Base-by-base conservation (phyloP, 192 early-diverging fungal genomes). In the Coemansia sp. region DNA sequence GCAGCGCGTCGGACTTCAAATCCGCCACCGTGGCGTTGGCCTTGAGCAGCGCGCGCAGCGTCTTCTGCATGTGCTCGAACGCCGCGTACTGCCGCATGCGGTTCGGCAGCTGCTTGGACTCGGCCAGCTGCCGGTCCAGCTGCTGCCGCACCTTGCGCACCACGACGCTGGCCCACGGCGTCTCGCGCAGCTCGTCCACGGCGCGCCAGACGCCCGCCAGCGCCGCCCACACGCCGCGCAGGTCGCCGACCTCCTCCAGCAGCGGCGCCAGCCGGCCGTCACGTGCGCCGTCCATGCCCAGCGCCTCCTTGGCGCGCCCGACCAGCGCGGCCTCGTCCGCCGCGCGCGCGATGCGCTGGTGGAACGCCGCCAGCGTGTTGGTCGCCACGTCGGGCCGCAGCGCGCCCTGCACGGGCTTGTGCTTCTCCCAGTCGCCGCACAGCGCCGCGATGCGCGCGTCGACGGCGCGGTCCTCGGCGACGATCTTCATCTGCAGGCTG, bases 21-120 rank as follows among this genome's bases (percentile, higher is more conserved):
- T 97, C 95, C 3, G 85, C 77, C 14, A 98, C 58, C 19, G 91
- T 65, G 0, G 83, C 58, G 70, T 96, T 92, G 19, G 87, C 82
- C 77, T 91, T 90, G 30, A 95, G 74, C 51, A 90, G 83, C 2
- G 77, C 68, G 30, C 88, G 82, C 47, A 99, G 75, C 15, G 83
- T 83, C 45, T 93, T 87, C 56, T 98, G 94, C 39, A 95, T 82
- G 57, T 89, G 92, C 63, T 98, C 92, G 56, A 89, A 98, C 0
- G 97, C 95, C 3, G 90, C 91, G 80, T 99, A 99, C 64, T 93
- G 89, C 14, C 95, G 85, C 90, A 97, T 95, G 39, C 90, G 87
- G 79, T 84, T 91, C n/a, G 92, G 92, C 86, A 98, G 85, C 51
- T 93, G 88, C 68, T 94, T 96, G 15, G 89, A 90, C 26, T 84